Conservation (phyloP, 2,329 filamentous ascomycete genomes). For the Rachicladosporium sp. region DNA sequence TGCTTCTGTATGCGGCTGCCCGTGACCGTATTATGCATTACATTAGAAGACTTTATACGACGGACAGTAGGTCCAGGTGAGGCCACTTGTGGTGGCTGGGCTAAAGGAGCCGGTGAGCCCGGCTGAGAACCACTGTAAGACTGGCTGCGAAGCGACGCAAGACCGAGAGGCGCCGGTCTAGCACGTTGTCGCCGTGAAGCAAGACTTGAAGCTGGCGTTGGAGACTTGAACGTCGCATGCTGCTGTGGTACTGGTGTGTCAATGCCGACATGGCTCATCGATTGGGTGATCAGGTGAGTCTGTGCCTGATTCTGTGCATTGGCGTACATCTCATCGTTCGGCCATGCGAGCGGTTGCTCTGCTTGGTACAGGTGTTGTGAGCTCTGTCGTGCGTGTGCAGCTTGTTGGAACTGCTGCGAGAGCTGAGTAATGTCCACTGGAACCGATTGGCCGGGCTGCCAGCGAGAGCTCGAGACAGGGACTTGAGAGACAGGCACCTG, state of each 20-base stretch:
- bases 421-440: constrained; percentile 23
- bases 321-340: constrained; percentile 19
- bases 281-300: constrained; percentile 22
- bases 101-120: constrained; percentile 23
- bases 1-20: constrained; percentile 36
- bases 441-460: constrained; percentile 25
- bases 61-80: constrained; percentile 50
- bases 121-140: constrained; percentile 26
- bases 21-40: constrained; percentile 28
- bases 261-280: constrained; percentile 24
- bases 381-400: constrained; percentile 11
- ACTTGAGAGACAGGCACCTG: constrained; percentile 5
- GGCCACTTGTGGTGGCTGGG: constrained; percentile 41
- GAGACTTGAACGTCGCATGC: constrained; percentile 21
- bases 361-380: constrained; percentile 9
- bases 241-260: constrained; percentile 20
- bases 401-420: constrained; percentile 23
- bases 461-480: constrained; percentile 13
- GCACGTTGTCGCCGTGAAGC: constrained; percentile 25
- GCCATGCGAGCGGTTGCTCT: constrained; percentile 23
- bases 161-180: constrained; percentile 31
- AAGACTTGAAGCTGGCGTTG: constrained; percentile 27
- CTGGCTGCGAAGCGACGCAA: constrained; percentile 31
- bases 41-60: constrained; percentile 36
- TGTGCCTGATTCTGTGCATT: constrained; percentile 17